Base-by-base conservation (phyloP, 805 yeast genomes). In the Wilhelminamyces savonicus region DNA sequence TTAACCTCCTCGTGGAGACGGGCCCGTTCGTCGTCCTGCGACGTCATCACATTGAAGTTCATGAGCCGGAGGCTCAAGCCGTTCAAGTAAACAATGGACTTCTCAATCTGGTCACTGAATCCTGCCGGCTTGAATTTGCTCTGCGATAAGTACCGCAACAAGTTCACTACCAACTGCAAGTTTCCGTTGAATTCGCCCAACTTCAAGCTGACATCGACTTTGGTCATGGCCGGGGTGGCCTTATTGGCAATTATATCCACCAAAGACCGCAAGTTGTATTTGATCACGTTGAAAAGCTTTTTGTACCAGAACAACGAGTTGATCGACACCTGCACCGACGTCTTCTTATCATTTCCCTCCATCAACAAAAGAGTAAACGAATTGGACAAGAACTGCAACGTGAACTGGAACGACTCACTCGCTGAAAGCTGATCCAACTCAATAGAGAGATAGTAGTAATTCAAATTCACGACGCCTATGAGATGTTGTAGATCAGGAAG, bases 391-490 rank as follows among this genome's bases (percentile, higher is more conserved):
- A 62, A 64, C 35, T 64, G 69, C 12, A 62, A 46, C 6, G 66
- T 54, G 39, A 62, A 62, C 36, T 63, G 69, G 27, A 53, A 52
- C 29, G 60, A 54, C 32, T 63, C 62, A 12, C 58, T 54, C 4
- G 54, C 34, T 7, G 64, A 56, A 2, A 62, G 34, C 40, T 61
- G 68, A 43, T 64, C 69, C 16, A 65, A 38, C 40, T 65, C 70
- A 15, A 62, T 55, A 21, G 54, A 41, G 14, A 64, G 40, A 37
- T 59, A 65, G 37, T 57, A 63, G 41, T 59, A 62, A 37, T 61
- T 54, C 33, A 63, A 39, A 37, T 64, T 60, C 12, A 59, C 46
- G 21, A 54, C 35, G 2, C 62, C 51, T 8, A 59, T 53, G 30
- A 44, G 52, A 28, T 60, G 60, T 35, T 54, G 60, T 21, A 60